phyloP scores from a whole-genome alignment of 139 green algal species.

The Limnomonas spitsbergensis region DNA sequence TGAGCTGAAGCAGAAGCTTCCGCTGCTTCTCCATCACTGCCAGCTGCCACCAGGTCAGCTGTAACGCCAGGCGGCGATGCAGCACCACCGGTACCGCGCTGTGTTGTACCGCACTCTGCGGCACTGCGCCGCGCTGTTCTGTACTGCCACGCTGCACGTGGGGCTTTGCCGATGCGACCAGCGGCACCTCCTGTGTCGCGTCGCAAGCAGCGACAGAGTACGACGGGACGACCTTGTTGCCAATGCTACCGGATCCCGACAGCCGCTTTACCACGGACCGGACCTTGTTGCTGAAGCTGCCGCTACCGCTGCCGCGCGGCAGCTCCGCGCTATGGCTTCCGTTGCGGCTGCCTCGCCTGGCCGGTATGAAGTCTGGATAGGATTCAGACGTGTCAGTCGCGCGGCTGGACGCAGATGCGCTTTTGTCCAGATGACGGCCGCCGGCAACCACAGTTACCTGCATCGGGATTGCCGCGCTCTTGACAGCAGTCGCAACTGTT shows the following conservation, averaged over 20 bases:
- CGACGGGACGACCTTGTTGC: not conserved
- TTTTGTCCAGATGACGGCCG: not conserved
- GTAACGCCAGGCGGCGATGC: not conserved
- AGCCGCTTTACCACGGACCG: not conserved
- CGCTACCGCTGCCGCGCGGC: not conserved
- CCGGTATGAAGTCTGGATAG: too few relatives aligned
- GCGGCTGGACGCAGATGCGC: not conserved
- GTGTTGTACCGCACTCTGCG: not conserved
- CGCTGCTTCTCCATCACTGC: not conserved
- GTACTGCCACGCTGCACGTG: not conserved
- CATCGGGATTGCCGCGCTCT: not conserved
- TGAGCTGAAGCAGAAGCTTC: not conserved
- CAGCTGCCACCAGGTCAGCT: slow-evolving; percentile 1
- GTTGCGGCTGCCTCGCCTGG: too few relatives aligned
- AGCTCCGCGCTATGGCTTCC: not conserved
- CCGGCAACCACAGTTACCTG: not conserved
- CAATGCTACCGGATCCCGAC: not conserved
- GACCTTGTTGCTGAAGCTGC: not conserved
- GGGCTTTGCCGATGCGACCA: not conserved
- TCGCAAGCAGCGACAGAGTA: too few relatives aligned
- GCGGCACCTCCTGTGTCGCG: not conserved
- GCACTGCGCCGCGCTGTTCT: not conserved
- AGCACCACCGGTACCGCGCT: not conserved
- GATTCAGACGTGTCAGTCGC: not conserved
- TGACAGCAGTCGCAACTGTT: too few relatives aligned